Conservation (phyloP, 2,329 filamentous ascomycete species). For the Fusarium humuli region DNA sequence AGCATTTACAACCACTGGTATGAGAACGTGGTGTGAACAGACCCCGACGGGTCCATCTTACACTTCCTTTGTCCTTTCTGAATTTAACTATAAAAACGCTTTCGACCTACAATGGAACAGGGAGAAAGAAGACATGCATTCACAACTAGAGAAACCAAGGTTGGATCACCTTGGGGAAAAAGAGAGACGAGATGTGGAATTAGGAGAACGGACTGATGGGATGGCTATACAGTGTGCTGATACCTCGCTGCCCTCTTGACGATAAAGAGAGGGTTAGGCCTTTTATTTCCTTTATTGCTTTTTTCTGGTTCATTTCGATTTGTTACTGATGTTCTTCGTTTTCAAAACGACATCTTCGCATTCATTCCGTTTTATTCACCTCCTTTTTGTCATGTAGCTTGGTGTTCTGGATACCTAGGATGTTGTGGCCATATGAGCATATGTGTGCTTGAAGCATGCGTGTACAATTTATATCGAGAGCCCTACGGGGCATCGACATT, state of each 20-base stretch:
- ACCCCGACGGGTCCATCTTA: constrained; percentile 3
- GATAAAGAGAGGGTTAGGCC: constrained; percentile 11
- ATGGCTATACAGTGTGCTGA: constrained; percentile 40
- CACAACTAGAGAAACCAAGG: constrained; percentile 24
- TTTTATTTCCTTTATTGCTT: constrained; percentile 16
- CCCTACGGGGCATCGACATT: constrained; percentile 14
- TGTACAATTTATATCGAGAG: constrained; percentile 37
- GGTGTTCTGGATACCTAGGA: constrained; percentile 54
- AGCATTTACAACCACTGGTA: constrained; percentile 19
- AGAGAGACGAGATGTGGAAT: constrained; percentile 2
- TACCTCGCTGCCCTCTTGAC: constrained; percentile 37
- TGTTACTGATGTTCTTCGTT: constrained; percentile 4
- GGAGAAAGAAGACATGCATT: constrained; percentile 17
- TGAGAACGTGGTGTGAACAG: constrained; percentile 15
- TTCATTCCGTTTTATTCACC: constrained; percentile 15
- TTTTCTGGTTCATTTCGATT: constrained; percentile 14
- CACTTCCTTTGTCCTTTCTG: constrained; percentile 23
- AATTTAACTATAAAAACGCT: constrained; percentile 14
- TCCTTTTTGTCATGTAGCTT: constrained; percentile 44
- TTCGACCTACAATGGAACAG: constrained; percentile 1
- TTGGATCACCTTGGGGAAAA: constrained; percentile 24
- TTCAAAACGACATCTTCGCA: constrained; percentile 7
- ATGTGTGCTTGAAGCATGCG: constrained; percentile 20
- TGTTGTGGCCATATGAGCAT: constrained; percentile 27
- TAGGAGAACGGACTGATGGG: constrained; percentile 2